These are phyloP conservation scores for Lachancea fermentati DNA, from an alignment of 805 yeast genomes.

Conservation along the genomic window DNA sequence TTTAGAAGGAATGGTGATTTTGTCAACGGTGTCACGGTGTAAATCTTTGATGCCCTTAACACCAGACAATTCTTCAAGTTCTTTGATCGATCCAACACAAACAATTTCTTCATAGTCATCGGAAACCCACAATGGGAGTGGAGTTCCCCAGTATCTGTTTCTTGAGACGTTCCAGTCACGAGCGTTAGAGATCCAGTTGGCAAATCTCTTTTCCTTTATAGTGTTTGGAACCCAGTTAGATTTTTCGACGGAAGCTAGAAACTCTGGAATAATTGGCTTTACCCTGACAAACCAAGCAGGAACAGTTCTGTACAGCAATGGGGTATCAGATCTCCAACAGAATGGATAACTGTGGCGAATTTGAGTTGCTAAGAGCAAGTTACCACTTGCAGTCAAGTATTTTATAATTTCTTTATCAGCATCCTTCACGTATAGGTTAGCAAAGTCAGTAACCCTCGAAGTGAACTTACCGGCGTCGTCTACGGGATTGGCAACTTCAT, in stretches of 20 bases:
- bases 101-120: conserved; percentile 91
- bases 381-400: conserved; percentile 69
- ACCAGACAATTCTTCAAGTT: conserved; percentile 82
- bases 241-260: conserved; percentile 76
- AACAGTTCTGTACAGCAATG: conserved; percentile 89
- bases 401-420: conserved; percentile 92
- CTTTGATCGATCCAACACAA: conserved; percentile 87
- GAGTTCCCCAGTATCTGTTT: conserved; percentile 99
- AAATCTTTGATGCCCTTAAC: conserved; percentile 74
- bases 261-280: conserved; percentile 78
- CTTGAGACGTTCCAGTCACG: conserved; percentile 99
- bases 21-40: conserved; percentile 90
- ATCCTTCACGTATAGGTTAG: conserved; percentile 86
- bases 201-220: conserved; percentile 90
- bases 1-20: conserved; percentile 87
- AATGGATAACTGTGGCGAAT: conserved; percentile 95
- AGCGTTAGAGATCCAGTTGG: conserved; percentile 97
- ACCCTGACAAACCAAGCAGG: conserved; percentile 99
- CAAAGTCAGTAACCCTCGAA: conserved; percentile 62
- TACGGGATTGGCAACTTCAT: conserved; percentile 85
- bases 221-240: conserved; percentile 93
- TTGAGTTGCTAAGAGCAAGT: conserved; percentile 71
- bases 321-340: conserved; percentile 99
- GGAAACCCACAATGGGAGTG: conserved; percentile 95
- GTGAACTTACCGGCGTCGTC: conserved; percentile 91